Base-by-base conservation (phyloP, 495 filamentous ascomycete genomes). In the Aspergillus indologenus region DNA sequence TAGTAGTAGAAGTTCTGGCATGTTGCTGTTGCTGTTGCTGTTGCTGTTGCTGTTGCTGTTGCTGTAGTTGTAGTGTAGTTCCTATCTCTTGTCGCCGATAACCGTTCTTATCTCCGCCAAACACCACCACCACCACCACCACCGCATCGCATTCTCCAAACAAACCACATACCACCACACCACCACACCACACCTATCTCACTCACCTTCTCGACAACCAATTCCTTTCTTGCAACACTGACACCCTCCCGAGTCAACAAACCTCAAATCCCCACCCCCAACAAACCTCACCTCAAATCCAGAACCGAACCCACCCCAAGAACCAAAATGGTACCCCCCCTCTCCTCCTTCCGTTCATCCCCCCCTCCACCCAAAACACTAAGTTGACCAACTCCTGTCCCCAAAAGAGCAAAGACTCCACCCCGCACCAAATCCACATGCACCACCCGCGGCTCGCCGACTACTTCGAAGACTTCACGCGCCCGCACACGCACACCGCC, bases 321-420 rank as follows among this genome's bases (percentile, higher is more conserved):
- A 34, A 22, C 50, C 62, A 68, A 58, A 63, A 72, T 72, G 67
- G 65, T 70, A 49, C 44, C 14, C 14, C 14, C 18, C 15, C 1
- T 23, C 18, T 12, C 34, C 45, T 20, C 40, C 50, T 18, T 42
- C 19, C 45, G 11, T 19, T 8, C 43, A 17, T 26, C n/a, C 31
- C 47, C 7, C 21, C 19, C 15, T 11, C 46, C 18, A 11, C 29
- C 44, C 5, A 49, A 12, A 45, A 21, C 6, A 12, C 60, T 26
- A 47, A 58, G 55, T 45, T 45, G 31, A 19, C 45, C 21, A 23
- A 58, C 44, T 58, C 62, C 58, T 57, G 67, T 61, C 53, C 49
- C n/a, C n/a, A n/a, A 29, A 29, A 92, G 90, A 90, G 89, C 74
- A 95, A 93, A 85, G 94, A 98, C 81, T 89, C 89, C 57, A 82